Percentiles rank a stretch among this genome's conserved stretches.
phyloP scores from a whole-genome alignment of 139 green algal species.

The Chlorella sp. region DNA sequence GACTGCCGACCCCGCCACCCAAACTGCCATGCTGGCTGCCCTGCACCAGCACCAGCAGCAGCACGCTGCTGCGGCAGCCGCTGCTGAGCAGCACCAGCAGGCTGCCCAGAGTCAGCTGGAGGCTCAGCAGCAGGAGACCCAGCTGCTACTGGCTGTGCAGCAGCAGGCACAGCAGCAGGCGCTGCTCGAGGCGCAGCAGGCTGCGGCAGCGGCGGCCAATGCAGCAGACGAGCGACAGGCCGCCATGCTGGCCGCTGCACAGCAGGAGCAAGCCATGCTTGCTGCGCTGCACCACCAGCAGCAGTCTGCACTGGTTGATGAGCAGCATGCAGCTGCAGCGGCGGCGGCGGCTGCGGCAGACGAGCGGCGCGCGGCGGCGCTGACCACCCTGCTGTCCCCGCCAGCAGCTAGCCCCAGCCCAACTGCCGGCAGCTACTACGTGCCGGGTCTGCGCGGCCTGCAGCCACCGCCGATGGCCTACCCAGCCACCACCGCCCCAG shows the following conservation, averaged over 20 bases:
- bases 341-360: neutral
- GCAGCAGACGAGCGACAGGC: neutral
- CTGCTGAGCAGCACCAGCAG: slow-evolving; percentile 1
- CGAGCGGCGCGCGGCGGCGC: neutral
- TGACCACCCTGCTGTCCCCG: neutral
- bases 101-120: neutral
- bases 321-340: neutral
- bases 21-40: neutral
- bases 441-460: neutral
- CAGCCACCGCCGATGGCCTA: neutral
- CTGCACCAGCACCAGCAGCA: neutral
- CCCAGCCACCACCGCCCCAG: neutral
- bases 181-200: neutral
- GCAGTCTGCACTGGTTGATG: neutral
- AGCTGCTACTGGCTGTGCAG: neutral
- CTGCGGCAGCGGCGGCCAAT: neutral
- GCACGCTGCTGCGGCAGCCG: neutral
- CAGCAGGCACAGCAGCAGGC: slow-evolving; percentile 14
- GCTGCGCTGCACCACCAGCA: neutral
- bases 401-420: neutral
- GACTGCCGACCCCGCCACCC: neutral
- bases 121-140: neutral
- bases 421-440: neutral
- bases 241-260: too few relatives aligned
- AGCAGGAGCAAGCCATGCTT: neutral